Evolutionary conservation across 2,329 filamentous ascomycete species (phyloP), one percentile per base, ranked within the genome.

Genomic region (Sclerotinia nivalis): DNA sequence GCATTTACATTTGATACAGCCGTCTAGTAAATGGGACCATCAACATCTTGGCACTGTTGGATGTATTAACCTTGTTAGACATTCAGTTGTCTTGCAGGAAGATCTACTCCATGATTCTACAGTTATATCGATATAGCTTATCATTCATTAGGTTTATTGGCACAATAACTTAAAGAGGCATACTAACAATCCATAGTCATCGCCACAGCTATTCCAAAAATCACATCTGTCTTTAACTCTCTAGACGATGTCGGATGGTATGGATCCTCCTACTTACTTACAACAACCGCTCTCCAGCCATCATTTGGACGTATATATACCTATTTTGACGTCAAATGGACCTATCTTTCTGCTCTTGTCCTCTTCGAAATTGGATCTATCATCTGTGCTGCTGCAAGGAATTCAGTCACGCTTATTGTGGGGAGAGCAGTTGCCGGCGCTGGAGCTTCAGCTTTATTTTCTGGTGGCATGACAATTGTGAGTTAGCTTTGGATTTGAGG

Each of bases 201-300:
- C 37, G 79, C 79, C 20, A 81, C 80, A 7, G 81, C 81, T 6
- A 82, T 82, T 58, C 81, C 81, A 9, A 80, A 79, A 61, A 83
- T 83, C 59, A 83, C 81, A 5, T 71, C 75, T 1, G 79, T 79
- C 20, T 82, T 77, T 68, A 77, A 82, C 60, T 80, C 79, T 20
- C 73, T 81, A 7, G 73, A 76, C 31, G 80, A 82, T 75, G 77
- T 82, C 10, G 80, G 80, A 20, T 81, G 80, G 80, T 75, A 80
- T 73, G 78, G 78, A 56, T 78, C 77, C 25, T 77, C 79, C 1
- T 81, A 80, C 69, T 74, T 81, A 8, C 78, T 82, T 60, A 80
- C 80, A 2, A 79, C 75, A 67, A 81, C 77, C 71, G 81, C 76
- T 28, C 66, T 78, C 7, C 77, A 78, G 64, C 77, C 74, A 28